These are phyloP conservation scores for Penstemon newberryi DNA, from an alignment of 257 asterid species.

Conservation along the genomic window DNA sequence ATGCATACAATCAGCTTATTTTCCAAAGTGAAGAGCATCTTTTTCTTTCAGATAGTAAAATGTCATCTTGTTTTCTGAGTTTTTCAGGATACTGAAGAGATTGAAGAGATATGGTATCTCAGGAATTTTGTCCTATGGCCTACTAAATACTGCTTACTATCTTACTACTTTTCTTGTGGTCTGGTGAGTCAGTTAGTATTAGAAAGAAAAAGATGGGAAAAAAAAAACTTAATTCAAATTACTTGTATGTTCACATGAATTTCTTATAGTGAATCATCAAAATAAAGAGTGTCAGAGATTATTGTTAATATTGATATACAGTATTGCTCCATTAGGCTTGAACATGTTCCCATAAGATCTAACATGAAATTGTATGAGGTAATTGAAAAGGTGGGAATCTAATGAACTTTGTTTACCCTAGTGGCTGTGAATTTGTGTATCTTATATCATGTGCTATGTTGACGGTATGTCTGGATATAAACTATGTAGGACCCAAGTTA, in stretches of 20 bases:
- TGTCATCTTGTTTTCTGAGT: conserved; percentile 33
- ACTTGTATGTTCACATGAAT: not conserved
- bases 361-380: too few species aligned
- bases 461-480: too few species aligned
- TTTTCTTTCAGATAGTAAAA: conserved; percentile 20
- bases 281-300: too few species aligned
- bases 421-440: too few species aligned
- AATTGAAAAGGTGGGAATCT: too few species aligned
- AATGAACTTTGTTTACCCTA: too few species aligned
- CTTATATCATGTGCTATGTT: too few species aligned
- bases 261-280: not conserved
- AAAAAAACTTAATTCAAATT: not conserved
- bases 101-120: conserved; percentile 81
- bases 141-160: conserved; percentile 85
- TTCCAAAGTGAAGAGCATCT: not conserved
- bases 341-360: too few species aligned
- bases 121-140: conserved; percentile 86
- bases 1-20: conserved; percentile 9
- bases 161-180: conserved; percentile 81
- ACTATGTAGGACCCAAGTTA: too few species aligned
- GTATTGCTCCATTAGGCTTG: too few species aligned
- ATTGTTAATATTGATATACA: too few species aligned
- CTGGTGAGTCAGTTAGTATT: conserved; percentile 54
- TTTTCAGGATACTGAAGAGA: conserved; percentile 57
- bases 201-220: not conserved